Evolutionary conservation across 2,329 filamentous ascomycete species (phyloP), one percentile per base, ranked within the genome.

Genomic region (Domatiomyces catenatus): DNA sequence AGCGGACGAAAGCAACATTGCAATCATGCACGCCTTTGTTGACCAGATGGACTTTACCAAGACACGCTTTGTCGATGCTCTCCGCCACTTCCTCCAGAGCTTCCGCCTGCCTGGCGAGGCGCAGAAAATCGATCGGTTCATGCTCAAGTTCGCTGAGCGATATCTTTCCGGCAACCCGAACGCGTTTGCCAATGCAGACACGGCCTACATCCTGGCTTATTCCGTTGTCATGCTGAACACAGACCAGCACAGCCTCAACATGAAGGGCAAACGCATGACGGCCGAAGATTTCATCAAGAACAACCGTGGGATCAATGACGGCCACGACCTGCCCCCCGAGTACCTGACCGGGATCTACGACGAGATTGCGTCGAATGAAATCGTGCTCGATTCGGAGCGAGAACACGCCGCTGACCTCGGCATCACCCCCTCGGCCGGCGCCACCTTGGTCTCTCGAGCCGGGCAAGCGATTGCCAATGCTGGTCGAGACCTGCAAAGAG

Each of bases 241-340:
- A 1, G 92, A 98, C 71, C 78, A 90, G 59, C 92, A 98, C 69
- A 96, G 90, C 66, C 75, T 72, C 57, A 94, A 95, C 65, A 77
- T 98, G 60, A 83, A 81, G 62, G 74, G 73, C 1, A 80, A 78
- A 58, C 81, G 88, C 49, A 98, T 98, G 92, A 93, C 83, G 22
- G 88, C 88, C 57, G 85, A 94, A 55, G 93, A 98, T 59, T 98
- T 98, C 63, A 94, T 98, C 72, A 95, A 94, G 72, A 98, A 98
- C 69, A 98, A 98, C 66, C 76, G 92, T 24, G 92, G 92, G 52
- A 98, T 98, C 72, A 96, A 98, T 67, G 92, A 98, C 68, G 90
- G 86, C 58, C 84, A 87, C 26, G 86, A 96, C 70, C 70, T 98
- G 53, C 92, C 93, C 0, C 81, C 93, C 47, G 92, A 98, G 39